Evolutionary conservation across 2,329 filamentous ascomycete species (phyloP).

Genomic region (Ophiostoma ips): DNA sequence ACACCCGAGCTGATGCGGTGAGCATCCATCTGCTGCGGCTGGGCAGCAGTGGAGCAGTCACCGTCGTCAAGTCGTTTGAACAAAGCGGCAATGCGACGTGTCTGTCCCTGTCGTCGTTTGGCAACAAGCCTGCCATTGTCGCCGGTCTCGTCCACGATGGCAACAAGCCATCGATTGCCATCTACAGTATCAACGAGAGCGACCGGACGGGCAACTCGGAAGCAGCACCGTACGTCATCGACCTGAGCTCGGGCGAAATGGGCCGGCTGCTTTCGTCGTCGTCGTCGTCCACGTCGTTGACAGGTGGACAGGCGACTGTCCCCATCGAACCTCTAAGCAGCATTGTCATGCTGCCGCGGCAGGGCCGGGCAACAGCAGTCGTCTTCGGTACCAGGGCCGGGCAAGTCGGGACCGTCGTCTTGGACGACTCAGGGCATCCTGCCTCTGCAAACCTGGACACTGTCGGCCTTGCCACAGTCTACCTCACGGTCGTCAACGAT

Average conservation of each 20-base stretch:
- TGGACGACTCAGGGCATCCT: constrained; percentile 14
- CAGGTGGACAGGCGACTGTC: not conserved
- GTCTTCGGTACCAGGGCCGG: constrained; percentile 39
- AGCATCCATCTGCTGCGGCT: constrained; percentile 23
- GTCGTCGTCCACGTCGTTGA: not conserved
- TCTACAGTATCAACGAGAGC: constrained; percentile 15
- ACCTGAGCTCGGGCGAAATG: not conserved
- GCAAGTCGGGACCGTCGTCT: constrained; percentile 29
- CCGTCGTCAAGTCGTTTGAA: constrained; percentile 19
- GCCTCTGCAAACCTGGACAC: constrained; percentile 16
- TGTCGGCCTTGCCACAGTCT: constrained; percentile 16
- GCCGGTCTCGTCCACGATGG: constrained; percentile 23
- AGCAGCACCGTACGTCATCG: not conserved
- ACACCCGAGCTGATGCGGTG: constrained; percentile 24
- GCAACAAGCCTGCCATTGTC: constrained; percentile 18
- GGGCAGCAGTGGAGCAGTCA: constrained; percentile 16
- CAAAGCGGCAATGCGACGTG: constrained; percentile 36
- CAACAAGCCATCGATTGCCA: constrained; percentile 20
- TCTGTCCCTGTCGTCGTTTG: constrained; percentile 23
- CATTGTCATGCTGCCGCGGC: constrained; percentile 19
- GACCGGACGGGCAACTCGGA: not conserved
- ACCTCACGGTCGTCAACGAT: constrained; percentile 13
- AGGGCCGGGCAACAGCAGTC: constrained; percentile 16
- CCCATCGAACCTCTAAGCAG: constrained; percentile 32
- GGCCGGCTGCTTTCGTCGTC: not conserved